Base-by-base conservation (phyloP, 768 basidiomycete species). In the Strobilomyces confusus region DNA sequence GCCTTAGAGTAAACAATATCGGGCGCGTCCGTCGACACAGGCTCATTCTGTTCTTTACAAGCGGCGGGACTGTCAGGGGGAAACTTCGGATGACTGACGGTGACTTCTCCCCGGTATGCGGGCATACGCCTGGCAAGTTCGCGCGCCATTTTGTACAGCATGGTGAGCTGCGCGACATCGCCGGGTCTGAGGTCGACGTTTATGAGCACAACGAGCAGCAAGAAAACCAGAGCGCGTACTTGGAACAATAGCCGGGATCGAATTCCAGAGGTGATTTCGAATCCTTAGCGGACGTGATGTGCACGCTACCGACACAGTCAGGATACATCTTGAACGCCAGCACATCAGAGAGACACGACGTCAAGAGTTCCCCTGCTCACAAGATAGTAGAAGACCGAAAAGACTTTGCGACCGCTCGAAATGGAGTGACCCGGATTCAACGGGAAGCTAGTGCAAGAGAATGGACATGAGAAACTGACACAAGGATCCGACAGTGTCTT, bases 51-150 rank as follows among this genome's bases (percentile, higher is more conserved):
- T 8, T 60, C 64, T 13, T 36, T 54, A 33, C 66, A 65, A 1
- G 57, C 48, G 0, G 75, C 73, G 6, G 55, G 25, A 38, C 75
- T 68, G 2, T 57, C 63, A 1, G 45, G 46, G 0, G 64, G 40
- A 47, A 76, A 76, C 9, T 50, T 20, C 2, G 75, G 75, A 29
- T 67, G 63, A 13, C 22, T 9, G 1, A n/a, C 17, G 14, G 53
- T 8, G 2, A 51, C 44, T 36, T 65, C 66, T 25, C 66, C 66
- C 0, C 63, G 62, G 44, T 63, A 67, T 6, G 45, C 45, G 8
- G 70, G 60, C 77, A 84, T 79, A 15, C 84, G 79, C 33, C 85
- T 76, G 5, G 72, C 69, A 11, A 81, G 56, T 67, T 87, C 84
- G 2, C 83, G 74, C 4, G 63, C 50, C 49, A 74, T 75, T 57